These are phyloP conservation scores for Colletotrichum coccodes DNA, from an alignment of 2,329 filamentous ascomycete species.

Conservation along the genomic window DNA sequence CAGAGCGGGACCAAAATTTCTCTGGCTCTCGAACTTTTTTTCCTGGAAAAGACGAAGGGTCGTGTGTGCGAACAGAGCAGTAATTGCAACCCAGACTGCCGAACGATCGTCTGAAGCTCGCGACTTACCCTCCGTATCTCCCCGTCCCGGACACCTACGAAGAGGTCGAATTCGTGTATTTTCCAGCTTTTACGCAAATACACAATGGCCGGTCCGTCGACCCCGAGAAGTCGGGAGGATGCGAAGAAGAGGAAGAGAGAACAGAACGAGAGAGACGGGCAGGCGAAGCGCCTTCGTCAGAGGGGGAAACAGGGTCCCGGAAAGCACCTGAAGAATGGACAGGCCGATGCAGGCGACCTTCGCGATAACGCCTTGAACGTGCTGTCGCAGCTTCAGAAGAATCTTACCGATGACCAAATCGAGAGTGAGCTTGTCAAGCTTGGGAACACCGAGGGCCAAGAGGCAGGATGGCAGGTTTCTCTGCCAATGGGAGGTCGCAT, in stretches of 20 bases:
- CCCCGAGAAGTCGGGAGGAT: slow-evolving; percentile 44
- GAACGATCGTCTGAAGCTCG: slow-evolving; percentile 16
- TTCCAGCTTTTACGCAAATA: neutral
- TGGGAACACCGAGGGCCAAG: slow-evolving; percentile 25
- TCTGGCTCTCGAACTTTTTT: slow-evolving; percentile 35
- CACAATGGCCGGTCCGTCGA: slow-evolving; percentile 49
- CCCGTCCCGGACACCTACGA: neutral
- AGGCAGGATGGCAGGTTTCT: slow-evolving; percentile 66
- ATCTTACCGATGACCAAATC: slow-evolving; percentile 25
- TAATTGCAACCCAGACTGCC: slow-evolving; percentile 20
- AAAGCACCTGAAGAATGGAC: slow-evolving; percentile 18
- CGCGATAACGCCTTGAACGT: slow-evolving; percentile 33
- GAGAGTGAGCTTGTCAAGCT: slow-evolving; percentile 23
- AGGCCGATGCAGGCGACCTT: slow-evolving; percentile 23
- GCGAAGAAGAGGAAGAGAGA: slow-evolving; percentile 61
- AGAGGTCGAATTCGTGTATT: neutral
- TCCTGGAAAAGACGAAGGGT: slow-evolving; percentile 12
- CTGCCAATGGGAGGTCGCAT: slow-evolving; percentile 74
- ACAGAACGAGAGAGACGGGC: slow-evolving; percentile 50
- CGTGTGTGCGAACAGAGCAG: slow-evolving; percentile 25
- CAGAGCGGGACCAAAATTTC: slow-evolving; percentile 35
- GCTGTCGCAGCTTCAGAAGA: slow-evolving; percentile 26
- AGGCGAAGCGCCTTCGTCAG: slow-evolving; percentile 48
- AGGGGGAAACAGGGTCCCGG: slow-evolving; percentile 39
- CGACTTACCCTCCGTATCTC: neutral